These are phyloP conservation scores for Fusarium phyllophilum DNA, from an alignment of 2,329 filamentous ascomycete species.

Conservation along the genomic window DNA sequence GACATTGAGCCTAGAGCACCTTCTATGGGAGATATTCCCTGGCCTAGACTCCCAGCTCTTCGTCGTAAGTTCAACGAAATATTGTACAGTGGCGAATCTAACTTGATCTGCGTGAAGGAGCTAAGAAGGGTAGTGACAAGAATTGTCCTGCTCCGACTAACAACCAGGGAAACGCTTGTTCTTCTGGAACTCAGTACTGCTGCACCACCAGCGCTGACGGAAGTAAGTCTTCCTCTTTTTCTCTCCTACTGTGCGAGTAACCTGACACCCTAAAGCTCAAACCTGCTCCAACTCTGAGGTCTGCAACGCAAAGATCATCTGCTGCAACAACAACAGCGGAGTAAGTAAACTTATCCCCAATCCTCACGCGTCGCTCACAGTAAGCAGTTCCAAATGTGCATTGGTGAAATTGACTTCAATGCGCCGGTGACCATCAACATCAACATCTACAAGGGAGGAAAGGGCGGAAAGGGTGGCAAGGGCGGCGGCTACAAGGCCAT, in stretches of 20 bases:
- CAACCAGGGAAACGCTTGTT: background rate
- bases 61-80: background rate
- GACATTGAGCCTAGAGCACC: background rate
- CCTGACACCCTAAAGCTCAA: background rate
- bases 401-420: conserved; percentile 37
- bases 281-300: conserved; percentile 28
- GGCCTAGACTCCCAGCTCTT: background rate
- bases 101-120: background rate
- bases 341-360: background rate
- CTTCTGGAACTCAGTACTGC: background rate
- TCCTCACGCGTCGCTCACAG: background rate
- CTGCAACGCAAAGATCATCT: conserved; percentile 5
- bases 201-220: conserved; percentile 16
- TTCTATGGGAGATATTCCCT: background rate
- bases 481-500: background rate
- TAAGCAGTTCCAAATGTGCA: conserved; percentile 30
- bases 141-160: background rate
- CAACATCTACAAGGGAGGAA: conserved; percentile 10
- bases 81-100: background rate
- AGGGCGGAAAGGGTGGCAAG: background rate
- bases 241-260: background rate
- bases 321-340: conserved; percentile 22
- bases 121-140: background rate
- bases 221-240: background rate
- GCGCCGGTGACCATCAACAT: conserved; percentile 39